phyloP scores from a whole-genome alignment of 805 yeast genomes.

The Wilhelminamyces savonicus region DNA sequence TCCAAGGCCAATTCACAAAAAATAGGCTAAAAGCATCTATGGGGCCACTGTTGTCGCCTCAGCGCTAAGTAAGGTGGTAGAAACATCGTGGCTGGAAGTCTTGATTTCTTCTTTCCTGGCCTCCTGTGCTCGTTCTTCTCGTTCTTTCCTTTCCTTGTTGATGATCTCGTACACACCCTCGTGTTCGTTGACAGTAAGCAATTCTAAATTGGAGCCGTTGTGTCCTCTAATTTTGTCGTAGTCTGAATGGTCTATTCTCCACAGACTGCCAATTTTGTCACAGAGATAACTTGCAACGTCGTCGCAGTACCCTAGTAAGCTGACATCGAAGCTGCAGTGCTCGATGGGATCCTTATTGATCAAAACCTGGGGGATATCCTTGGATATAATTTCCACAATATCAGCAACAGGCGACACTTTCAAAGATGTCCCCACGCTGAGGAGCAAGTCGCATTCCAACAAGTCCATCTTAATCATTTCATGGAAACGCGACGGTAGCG shows the following conservation, averaged over 20 bases:
- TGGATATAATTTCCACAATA: conserved; percentile 67
- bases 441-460: conserved; percentile 63
- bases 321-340: conserved; percentile 75
- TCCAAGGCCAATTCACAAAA: too few species aligned
- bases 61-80: too few species aligned
- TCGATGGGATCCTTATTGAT: conserved; percentile 71
- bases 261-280: conserved; percentile 19
- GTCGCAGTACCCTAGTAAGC: conserved; percentile 75
- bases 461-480: conserved; percentile 53
- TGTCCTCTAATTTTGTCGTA: conserved; percentile 10
- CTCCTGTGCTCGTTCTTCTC: conserved; percentile 1
- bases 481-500: conserved; percentile 67
- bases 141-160: conserved; percentile 3
- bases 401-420: conserved; percentile 91
- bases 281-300: conserved; percentile 64
- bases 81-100: too few species aligned
- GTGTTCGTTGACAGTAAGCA: conserved; percentile 1
- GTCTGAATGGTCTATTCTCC: conserved; percentile 28
- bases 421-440: conserved; percentile 86
- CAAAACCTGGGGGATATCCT: conserved; percentile 74
- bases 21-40: too few species aligned
- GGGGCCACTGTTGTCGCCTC: too few species aligned
- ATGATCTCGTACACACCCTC: conserved; percentile 3
- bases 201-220: conserved; percentile 3
- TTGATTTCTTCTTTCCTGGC: too few species aligned